Evolutionary conservation across 257 asterid species (phyloP).

Genomic region (Capsicum pubescens): DNA sequence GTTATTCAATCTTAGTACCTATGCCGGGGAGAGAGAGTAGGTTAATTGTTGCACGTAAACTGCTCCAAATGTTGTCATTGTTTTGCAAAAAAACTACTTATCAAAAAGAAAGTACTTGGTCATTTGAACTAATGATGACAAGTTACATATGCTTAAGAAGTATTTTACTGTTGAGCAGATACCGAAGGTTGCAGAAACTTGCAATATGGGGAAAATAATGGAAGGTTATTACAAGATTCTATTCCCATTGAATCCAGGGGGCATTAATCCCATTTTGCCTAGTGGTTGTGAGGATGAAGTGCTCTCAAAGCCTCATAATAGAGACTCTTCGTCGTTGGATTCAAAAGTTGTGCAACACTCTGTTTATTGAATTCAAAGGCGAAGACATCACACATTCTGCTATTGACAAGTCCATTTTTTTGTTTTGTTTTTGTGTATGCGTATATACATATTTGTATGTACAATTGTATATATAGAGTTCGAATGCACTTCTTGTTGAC

Average conservation of each 20-base stretch:
- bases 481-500: not conserved
- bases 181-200: constrained; percentile 87
- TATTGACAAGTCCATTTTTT: not conserved
- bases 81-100: not conserved
- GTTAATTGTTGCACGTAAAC: not conserved
- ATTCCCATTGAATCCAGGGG: constrained; percentile 89
- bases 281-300: constrained; percentile 53
- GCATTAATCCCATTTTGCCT: constrained; percentile 72
- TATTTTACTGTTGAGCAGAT: constrained; percentile 53
- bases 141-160: constrained; percentile 3
- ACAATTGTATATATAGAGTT: not conserved
- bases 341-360: constrained; percentile 35
- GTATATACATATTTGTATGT: not conserved
- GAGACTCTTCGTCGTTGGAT: constrained; percentile 46
- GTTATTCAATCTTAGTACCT: not conserved
- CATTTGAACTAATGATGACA: not conserved
- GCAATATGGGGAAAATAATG: constrained; percentile 81
- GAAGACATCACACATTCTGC: not conserved
- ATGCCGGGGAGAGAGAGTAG: not conserved
- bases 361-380: constrained; percentile 32
- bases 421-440: not conserved
- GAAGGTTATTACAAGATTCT: constrained; percentile 85
- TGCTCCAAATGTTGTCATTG: not conserved
- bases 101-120: not conserved
- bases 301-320: constrained; percentile 60